phyloP scores from a whole-genome alignment of 2,329 filamentous ascomycete species.

The Leptographium flavum region DNA sequence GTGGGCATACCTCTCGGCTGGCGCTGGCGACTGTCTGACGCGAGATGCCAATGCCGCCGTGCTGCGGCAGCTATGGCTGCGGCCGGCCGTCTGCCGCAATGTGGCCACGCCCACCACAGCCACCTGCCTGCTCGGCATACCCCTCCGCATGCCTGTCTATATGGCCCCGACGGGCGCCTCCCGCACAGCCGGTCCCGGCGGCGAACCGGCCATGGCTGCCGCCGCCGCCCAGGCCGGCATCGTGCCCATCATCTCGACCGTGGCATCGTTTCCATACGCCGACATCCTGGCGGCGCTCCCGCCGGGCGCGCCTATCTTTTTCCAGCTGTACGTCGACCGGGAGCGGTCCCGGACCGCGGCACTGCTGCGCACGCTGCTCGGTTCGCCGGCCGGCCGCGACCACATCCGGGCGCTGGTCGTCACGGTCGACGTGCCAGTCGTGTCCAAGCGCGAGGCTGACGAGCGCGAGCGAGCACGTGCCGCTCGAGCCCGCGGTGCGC shows the following conservation, averaged over 20 bases:
- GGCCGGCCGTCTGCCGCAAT: slow-evolving; percentile 33
- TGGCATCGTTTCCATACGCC: slow-evolving; percentile 11
- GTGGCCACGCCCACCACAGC: slow-evolving; percentile 24
- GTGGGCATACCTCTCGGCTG: slow-evolving; percentile 41
- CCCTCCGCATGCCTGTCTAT: slow-evolving; percentile 27
- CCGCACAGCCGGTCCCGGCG: slow-evolving; percentile 33
- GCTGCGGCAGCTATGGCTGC: slow-evolving; percentile 34
- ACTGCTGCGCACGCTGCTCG: slow-evolving; percentile 5
- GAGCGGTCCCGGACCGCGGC: slow-evolving; percentile 4
- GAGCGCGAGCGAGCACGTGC: slow-evolving; percentile 22
- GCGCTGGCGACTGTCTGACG: slow-evolving; percentile 36
- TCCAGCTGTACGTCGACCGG: slow-evolving; percentile 12
- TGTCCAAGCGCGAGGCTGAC: slow-evolving; percentile 42
- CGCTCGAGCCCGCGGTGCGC: neutral
- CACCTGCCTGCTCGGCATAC: slow-evolving; percentile 23
- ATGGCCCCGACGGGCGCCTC: slow-evolving; percentile 35
- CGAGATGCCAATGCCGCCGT: slow-evolving; percentile 32
- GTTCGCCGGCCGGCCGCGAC: slow-evolving; percentile 29
- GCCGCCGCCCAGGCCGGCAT: slow-evolving; percentile 32
- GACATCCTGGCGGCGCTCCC: slow-evolving; percentile 10
- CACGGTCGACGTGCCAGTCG: slow-evolving; percentile 40
- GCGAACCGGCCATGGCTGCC: slow-evolving; percentile 34
- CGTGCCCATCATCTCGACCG: slow-evolving; percentile 19
- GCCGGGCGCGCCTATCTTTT: slow-evolving; percentile 16
- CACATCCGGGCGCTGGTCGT: slow-evolving; percentile 26